Base-by-base conservation (phyloP, 768 basidiomycete genomes). In the Tricholoma sp. region DNA sequence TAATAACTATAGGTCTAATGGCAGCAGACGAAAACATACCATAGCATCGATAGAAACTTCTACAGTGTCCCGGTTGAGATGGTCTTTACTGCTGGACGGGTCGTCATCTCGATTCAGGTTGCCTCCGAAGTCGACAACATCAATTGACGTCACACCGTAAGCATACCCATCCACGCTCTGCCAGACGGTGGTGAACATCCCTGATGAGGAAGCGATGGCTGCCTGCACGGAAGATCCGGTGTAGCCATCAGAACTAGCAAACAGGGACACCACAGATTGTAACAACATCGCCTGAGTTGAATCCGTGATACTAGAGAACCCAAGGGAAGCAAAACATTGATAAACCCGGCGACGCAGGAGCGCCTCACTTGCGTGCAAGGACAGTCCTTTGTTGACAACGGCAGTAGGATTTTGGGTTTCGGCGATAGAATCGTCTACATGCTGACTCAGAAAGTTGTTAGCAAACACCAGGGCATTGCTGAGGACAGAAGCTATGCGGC, bases 401-500 rank as follows among this genome's bases (percentile, higher is more conserved):
- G 69, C 63, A 12, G 68, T 66, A 1, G 69, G 62, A 12, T 67
- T 67, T 33, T 75, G 72, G 1, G 69, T 50, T 53, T 86, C 81
- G 3, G 70, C 24, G 24, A 24, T 60, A 0, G 81, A 73, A 54
- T 94, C 92, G 41, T 91, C 88, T 1, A 83, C 73, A 56, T 82
- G 81, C 52, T 86, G 84, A 0, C 82, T 79, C 17, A 89, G 72
- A 70, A 95, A 94, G n/a, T 85, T 83, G 61, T 88, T 90, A 13
- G 88, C 84, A 68, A 98, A 98, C 2, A 84, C 79, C n/a, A 98
- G 81, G 0, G 93, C 91, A 62, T 98, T 98, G 66, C 85, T 83
- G 37, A 99, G 77, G 20, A 98, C 73, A 1, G 91, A 88, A 10
- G 91, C 85, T 44, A 99, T 83, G 4, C 97, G 84, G 15, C 96